Percentiles rank a stretch among this genome's conserved stretches.
Evolutionary conservation across 208 protist species (phyloP).

Genomic region (Vickermania ingenoplastis): DNA sequence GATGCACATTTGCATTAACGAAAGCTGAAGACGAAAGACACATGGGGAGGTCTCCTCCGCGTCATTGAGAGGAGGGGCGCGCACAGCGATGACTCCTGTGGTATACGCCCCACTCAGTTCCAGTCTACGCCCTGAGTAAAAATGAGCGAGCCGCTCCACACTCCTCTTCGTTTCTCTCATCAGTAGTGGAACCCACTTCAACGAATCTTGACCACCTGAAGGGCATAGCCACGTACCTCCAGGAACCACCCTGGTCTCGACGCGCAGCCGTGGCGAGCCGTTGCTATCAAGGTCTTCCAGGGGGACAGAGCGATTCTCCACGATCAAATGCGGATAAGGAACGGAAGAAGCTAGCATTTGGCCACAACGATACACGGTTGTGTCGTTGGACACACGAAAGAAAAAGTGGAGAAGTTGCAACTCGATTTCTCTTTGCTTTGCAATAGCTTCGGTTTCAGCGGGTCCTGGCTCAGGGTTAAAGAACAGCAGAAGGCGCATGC

Average conservation of each 20-base stretch:
- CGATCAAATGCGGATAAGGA: background rate
- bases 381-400: background rate
- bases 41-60: background rate
- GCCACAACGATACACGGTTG: background rate
- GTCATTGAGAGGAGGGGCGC: background rate
- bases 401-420: background rate
- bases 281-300: too few relatives aligned
- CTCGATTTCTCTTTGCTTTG: background rate
- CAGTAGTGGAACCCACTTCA: background rate
- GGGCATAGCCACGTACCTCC: background rate
- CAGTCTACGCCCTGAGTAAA: background rate
- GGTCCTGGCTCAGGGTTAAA: background rate
- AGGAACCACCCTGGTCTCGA: background rate
- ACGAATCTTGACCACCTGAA: background rate
- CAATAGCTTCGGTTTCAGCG: background rate
- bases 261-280: background rate
- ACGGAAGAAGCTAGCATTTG: background rate
- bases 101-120: background rate
- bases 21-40: slow-evolving; percentile 18
- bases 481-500: background rate
- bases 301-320: too few relatives aligned
- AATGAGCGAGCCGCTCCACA: background rate
- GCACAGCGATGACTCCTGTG: background rate
- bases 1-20: slow-evolving; percentile 27
- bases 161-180: background rate